Percentiles rank a stretch among this genome's conserved stretches.
These are phyloP conservation scores for Triticum dicoccoides DNA, from an alignment of 176 grass and related monocot genomes.

Conservation along the genomic window DNA sequence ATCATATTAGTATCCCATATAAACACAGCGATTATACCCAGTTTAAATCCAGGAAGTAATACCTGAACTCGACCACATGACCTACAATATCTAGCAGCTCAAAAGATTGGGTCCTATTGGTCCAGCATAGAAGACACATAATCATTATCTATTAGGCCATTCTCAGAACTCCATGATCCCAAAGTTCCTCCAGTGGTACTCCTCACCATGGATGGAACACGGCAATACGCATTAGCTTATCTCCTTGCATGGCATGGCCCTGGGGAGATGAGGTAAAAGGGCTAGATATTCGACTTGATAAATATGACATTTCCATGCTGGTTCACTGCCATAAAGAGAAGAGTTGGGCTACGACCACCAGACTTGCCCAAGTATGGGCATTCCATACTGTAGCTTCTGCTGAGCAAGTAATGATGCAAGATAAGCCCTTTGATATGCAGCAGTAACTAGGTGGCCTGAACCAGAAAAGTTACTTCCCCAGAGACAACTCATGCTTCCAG, in stretches of 20 bases:
- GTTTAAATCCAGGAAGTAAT: constrained; percentile 23
- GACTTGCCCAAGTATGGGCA: constrained; percentile 62
- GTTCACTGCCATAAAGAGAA: constrained; percentile 52
- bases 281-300: constrained; percentile 40
- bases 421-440: constrained; percentile 76
- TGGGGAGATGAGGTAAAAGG: constrained; percentile 49
- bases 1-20: constrained; percentile 17
- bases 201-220: constrained; percentile 34
- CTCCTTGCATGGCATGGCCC: constrained; percentile 60
- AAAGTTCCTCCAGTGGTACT: constrained; percentile 39
- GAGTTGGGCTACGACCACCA: constrained; percentile 50
- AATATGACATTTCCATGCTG: constrained; percentile 62
- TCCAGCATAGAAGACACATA: constrained; percentile 76
- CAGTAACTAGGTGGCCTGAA: constrained; percentile 53
- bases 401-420: constrained; percentile 57
- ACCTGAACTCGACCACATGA: constrained; percentile 97
- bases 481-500: constrained; percentile 58
- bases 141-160: constrained; percentile 56
- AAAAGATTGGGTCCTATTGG: constrained; percentile 75
- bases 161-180: constrained; percentile 51
- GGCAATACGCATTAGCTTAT: constrained; percentile 32
- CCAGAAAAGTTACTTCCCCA: constrained; percentile 50
- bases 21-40: background rate
- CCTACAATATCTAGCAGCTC: constrained; percentile 77
- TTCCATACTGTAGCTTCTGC: constrained; percentile 53